Percentiles rank a stretch among this genome's conserved stretches.
These are phyloP conservation scores for Exutisphaerella laricina DNA, from an alignment of 2,329 filamentous ascomycete genomes.

Conservation along the genomic window DNA sequence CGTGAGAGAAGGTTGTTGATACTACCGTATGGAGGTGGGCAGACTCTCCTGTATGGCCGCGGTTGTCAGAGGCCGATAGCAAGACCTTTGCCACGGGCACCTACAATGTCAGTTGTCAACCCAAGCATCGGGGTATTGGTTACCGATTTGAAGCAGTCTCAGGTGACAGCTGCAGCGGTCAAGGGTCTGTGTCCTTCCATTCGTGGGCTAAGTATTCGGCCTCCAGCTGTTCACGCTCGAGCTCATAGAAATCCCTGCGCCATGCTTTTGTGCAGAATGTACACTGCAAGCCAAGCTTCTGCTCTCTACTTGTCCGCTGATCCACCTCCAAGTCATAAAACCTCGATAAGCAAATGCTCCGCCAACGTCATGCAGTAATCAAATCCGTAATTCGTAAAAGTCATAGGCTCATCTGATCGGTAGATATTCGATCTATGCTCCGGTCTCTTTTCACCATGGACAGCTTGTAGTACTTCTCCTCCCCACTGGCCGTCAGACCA, in stretches of 20 bases:
- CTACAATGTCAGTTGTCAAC: neutral
- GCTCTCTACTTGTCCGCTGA: too few species aligned
- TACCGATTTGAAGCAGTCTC: neutral
- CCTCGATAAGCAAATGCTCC: neutral
- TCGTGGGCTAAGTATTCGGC: conserved; percentile 1
- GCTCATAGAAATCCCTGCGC: neutral
- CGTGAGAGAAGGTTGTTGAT: too few species aligned
- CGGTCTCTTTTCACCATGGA: conserved; percentile 67
- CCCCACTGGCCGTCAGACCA: conserved; percentile 67
- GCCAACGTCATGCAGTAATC: conserved; percentile 10
- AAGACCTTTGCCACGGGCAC: too few species aligned
- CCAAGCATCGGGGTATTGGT: neutral
- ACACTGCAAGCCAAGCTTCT: conserved; percentile 1
- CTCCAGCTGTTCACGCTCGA: neutral
- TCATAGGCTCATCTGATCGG: conserved; percentile 71
- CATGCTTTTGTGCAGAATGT: conserved; percentile 5
- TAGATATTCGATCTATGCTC: conserved; percentile 67
- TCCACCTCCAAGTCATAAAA: too few species aligned
- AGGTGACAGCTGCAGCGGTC: neutral
- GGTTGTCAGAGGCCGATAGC: too few species aligned
- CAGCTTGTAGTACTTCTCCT: conserved; percentile 75
- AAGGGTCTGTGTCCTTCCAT: neutral
- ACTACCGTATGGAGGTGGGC: too few species aligned
- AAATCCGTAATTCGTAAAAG: conserved; percentile 2
- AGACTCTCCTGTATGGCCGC: too few species aligned